Base-by-base conservation (phyloP, 192 early-diverging fungal species). In the Diversispora eburnea region DNA sequence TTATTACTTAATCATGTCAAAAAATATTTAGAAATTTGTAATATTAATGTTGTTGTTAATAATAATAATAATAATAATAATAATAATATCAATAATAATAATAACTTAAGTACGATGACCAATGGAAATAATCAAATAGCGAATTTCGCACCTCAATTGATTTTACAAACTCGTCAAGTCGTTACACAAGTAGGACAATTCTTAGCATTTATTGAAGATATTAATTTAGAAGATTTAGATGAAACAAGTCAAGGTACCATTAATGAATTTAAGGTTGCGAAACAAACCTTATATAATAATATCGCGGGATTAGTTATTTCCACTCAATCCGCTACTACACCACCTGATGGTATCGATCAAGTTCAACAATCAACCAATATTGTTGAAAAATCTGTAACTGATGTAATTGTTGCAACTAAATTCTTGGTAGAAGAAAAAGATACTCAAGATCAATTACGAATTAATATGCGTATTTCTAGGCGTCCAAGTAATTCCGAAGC, bases 261-360 rank as follows among this genome's bases (percentile, higher is more conserved):
- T 48, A 76, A 79, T 42, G 75, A 91, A 15, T 88, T 92, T 76
- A 86, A 87, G 66, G 76, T 81, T 65, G 80, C 86, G 43, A 87
- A 89, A 70, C 84, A 88, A 57, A 70, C 77, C 5, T 77, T 92
- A 41, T 90, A 88, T 83, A 88, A 91, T 73, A 83, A 83, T 57
- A 77, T 92, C 43, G 83, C 89, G 2, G 81, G 81, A 17, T 74
- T 92, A 17, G 85, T 90, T 33, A 89, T 88, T 57, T 77, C 79
- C 13, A 81, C 87, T 19, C 81, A 84, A 33, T 78, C 84, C 4
- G 82, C 84, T 2, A 83, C 88, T 17, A 87, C 88, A 64, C 83
- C 81, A 8, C 87, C 85, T 17, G 82, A 84, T 59, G 83, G 84
- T 1, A 52, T 88, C 3, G 81, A 84, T 9, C 82, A 80, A 67